These are phyloP conservation scores for Tylopilus felleus DNA, from an alignment of 768 basidiomycete genomes.

Conservation along the genomic window DNA sequence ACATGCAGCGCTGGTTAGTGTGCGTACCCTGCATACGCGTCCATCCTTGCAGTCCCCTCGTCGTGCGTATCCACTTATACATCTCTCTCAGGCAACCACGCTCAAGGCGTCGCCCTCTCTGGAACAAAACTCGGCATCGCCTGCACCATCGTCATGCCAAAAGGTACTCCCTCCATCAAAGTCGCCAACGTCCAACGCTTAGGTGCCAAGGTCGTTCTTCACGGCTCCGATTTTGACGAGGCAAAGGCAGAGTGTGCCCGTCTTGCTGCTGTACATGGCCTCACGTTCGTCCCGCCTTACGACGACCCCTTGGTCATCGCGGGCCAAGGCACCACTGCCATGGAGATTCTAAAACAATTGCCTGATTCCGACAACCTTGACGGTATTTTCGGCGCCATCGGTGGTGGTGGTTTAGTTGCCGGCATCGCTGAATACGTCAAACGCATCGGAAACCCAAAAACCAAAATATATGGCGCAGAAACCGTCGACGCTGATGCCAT, in stretches of 20 bases:
- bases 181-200: slow-evolving; percentile 92
- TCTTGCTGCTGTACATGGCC: slow-evolving; percentile 68
- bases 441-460: slow-evolving; percentile 81
- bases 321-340: slow-evolving; percentile 91
- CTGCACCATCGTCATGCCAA: slow-evolving; percentile 99
- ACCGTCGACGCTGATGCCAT: slow-evolving; percentile 95
- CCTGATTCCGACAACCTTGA: slow-evolving; percentile 72
- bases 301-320: slow-evolving; percentile 97
- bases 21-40: slow-evolving; percentile 39
- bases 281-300: slow-evolving; percentile 93
- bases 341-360: slow-evolving; percentile 92
- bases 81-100: slow-evolving; percentile 79
- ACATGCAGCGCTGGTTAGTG: slow-evolving; percentile 97
- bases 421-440: slow-evolving; percentile 92
- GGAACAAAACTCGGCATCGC: slow-evolving; percentile 83
- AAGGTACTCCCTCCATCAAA: slow-evolving; percentile 94
- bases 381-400: slow-evolving; percentile 86
- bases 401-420: slow-evolving; percentile 91
- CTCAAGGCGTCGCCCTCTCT: slow-evolving; percentile 97
- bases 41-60: neutral
- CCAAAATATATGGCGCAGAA: slow-evolving; percentile 86
- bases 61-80: neutral
- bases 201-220: slow-evolving; percentile 90
- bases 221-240: slow-evolving; percentile 92
- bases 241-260: slow-evolving; percentile 93